Evolutionary conservation across 1,139 yeast species (phyloP).

Genomic region (Blastobotrys indianensis): DNA sequence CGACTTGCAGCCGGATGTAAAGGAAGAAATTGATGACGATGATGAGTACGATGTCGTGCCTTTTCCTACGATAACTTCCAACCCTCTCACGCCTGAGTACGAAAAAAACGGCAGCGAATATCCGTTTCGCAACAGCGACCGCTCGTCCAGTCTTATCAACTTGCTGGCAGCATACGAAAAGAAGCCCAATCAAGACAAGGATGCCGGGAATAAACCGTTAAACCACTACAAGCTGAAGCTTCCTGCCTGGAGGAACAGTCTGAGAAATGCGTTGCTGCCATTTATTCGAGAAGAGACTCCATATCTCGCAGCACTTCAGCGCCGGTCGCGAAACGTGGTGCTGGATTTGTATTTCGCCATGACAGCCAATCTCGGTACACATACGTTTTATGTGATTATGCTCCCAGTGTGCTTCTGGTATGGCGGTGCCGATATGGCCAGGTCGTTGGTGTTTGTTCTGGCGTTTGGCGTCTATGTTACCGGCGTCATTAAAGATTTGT

Average conservation of each 20-base stretch:
- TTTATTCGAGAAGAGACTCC: constrained; percentile 63
- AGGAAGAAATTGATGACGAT: background rate
- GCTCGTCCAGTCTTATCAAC: constrained; percentile 22
- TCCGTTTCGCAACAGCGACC: constrained; percentile 4
- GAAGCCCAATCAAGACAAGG: constrained; percentile 34
- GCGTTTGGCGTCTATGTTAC: constrained; percentile 81
- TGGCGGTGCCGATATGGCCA: constrained; percentile 54
- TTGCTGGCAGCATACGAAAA: constrained; percentile 26
- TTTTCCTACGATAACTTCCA: constrained; percentile 12
- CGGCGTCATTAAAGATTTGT: constrained; percentile 74
- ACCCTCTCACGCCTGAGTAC: constrained; percentile 12
- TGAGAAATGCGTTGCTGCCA: constrained; percentile 55
- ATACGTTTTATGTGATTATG: constrained; percentile 85
- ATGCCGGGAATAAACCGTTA: constrained; percentile 68
- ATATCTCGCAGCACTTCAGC: constrained; percentile 54
- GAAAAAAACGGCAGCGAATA: constrained; percentile 3
- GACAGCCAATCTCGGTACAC: constrained; percentile 88
- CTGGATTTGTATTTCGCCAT: constrained; percentile 78
- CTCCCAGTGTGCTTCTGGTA: constrained; percentile 85
- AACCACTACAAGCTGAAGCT: constrained; percentile 60
- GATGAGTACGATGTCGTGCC: constrained; percentile 14
- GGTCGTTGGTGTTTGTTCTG: constrained; percentile 64
- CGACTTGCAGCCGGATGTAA: too few species aligned
- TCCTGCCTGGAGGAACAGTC: constrained; percentile 51
- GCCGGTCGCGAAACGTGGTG: constrained; percentile 41